A percentile compares a stretch with the other conserved stretches of the same genome.
Conservation (phyloP, 1,284 basidiomycete genomes). For the Sphaerobolus stellatus region DNA sequence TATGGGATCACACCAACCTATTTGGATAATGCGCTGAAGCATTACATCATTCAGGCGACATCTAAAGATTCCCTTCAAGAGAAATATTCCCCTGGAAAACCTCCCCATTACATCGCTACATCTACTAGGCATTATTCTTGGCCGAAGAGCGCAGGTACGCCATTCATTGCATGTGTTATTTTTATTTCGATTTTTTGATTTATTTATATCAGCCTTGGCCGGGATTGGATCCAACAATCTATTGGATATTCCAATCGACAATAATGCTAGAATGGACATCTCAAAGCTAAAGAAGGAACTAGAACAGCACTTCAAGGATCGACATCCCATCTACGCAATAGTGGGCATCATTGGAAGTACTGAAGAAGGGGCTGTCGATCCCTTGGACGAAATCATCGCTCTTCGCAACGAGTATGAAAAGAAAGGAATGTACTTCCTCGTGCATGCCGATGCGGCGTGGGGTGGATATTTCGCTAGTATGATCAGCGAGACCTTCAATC, state of each 20-base stretch:
- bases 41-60: constrained; percentile 37
- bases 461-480: constrained; percentile 46
- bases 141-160: constrained; percentile 47
- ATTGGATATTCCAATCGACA: constrained; percentile 37
- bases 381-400: constrained; percentile 38
- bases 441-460: constrained; percentile 48
- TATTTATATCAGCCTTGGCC: constrained; percentile 33
- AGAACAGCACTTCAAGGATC: constrained; percentile 28
- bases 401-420: constrained; percentile 30
- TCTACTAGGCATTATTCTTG: constrained; percentile 47
- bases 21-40: constrained; percentile 24
- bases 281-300: constrained; percentile 30
- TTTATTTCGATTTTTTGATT: not conserved
- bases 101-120: constrained; percentile 29
- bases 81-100: constrained; percentile 25
- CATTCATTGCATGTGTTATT: not conserved
- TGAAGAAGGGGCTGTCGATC: constrained; percentile 46
- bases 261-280: constrained; percentile 38
- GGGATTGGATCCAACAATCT: constrained; percentile 45
- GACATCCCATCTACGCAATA: constrained; percentile 42
- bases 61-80: constrained; percentile 37
- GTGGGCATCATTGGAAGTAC: constrained; percentile 47
- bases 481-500: too few relatives aligned
- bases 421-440: constrained; percentile 39
- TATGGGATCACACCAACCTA: constrained; percentile 29